Conservation (phyloP, 805 yeast genomes). For the Starmerella bombicola region DNA sequence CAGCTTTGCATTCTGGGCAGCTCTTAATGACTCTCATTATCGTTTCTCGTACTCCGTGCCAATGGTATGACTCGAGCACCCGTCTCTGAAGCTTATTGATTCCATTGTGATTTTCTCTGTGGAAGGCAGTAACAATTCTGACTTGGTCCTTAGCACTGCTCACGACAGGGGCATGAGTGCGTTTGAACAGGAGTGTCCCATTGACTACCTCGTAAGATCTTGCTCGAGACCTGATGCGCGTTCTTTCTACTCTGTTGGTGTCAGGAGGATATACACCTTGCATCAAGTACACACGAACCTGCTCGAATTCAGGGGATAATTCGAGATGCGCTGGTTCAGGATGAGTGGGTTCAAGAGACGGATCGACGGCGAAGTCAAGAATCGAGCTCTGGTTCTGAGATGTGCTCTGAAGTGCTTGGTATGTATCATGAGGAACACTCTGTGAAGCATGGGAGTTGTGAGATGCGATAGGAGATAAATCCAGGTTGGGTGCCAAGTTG, state of each 20-base stretch:
- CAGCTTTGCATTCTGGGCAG: conserved; percentile 50
- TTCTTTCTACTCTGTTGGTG: conserved; percentile 72
- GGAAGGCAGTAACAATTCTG: conserved; percentile 60
- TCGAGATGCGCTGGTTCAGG: conserved; percentile 4
- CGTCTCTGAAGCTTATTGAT: conserved; percentile 74
- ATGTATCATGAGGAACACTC: not conserved
- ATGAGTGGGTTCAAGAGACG: not conserved
- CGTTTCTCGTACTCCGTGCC: conserved; percentile 84
- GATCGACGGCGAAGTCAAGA: not conserved
- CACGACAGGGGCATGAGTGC: conserved; percentile 55
- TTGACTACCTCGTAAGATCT: conserved; percentile 59
- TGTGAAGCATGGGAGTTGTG: not conserved
- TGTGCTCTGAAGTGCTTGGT: not conserved
- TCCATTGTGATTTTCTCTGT: conserved; percentile 59
- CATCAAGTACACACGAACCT: conserved; percentile 62
- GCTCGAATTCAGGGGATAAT: conserved; percentile 46
- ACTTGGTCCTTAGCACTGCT: conserved; percentile 62
- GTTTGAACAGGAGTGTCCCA: conserved; percentile 65
- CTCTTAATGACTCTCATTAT: conserved; percentile 65
- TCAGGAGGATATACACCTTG: conserved; percentile 79
- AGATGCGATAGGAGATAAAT: not conserved
- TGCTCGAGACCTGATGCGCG: conserved; percentile 68
- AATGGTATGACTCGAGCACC: conserved; percentile 70
- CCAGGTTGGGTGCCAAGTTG: not conserved
- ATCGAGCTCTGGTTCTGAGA: not conserved